Base-by-base conservation (phyloP, 345 rosid genomes). In the Murraya koenigii region DNA sequence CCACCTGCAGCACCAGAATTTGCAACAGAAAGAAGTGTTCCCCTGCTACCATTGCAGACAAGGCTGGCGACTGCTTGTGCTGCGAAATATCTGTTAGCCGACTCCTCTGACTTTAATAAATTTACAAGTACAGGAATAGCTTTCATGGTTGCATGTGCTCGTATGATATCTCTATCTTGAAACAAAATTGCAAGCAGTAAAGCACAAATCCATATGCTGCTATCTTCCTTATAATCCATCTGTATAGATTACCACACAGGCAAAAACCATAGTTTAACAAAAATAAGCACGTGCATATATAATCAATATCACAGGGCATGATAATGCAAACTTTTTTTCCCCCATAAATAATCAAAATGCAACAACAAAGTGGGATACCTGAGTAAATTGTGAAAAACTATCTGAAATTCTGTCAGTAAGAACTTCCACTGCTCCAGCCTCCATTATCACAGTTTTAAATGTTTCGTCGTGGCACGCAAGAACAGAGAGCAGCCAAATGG, bases 41-140 rank as follows among this genome's bases (percentile, higher is more conserved):
- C 99, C 83, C 99, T 80, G 83, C 98, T 97, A 79, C 99, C 99
- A 69, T 97, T 97, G 81, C 99, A 93, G 78, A 97, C 97, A 65
- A 97, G 88, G 86, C 98, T 94, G 60, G 97, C 89, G 39, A 93
- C 68, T 54, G 98, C 98, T 88, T 97, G 98, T 36, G 98, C 99
- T 81, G 97, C 97, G 88, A 97, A 97, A 85, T 92, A 97, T 86
- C 94, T 89, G 84, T 93, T 90, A 71, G 96, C 89, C 4, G 82
- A 86, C 77, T 94, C 98, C 82, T 94, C 99, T 75, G 98, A 91
- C 92, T 94, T 97, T 82, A 94, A 80, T 77, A 97, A 87, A 84
- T 90, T 94, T 72, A 98, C 90, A 63, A 97, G 94, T 71, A 84
- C 91, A 22, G 99, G 98, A 82, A 92, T 86, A 62, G 97, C 86